Base-by-base conservation (phyloP, 2,329 filamentous ascomycete genomes). In the Sporothrix curviconia region DNA sequence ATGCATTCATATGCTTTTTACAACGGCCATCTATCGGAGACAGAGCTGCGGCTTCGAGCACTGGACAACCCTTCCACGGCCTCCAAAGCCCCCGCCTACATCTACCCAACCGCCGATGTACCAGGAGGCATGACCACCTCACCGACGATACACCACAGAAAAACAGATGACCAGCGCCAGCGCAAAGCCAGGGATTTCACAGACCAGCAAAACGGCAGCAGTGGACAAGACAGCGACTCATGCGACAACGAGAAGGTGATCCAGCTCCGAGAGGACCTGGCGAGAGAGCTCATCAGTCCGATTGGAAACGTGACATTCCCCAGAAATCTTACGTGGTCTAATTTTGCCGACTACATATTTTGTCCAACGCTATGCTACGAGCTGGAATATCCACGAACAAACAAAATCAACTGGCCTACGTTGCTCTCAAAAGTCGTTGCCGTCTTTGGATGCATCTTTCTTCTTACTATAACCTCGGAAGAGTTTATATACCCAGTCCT, bases 1-100 rank as follows among this genome's bases (percentile, higher is more conserved):
- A 94, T 97, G 84, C 94, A 99, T 71, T 96, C 92, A 6, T 99
- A 96, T 68, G 89, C 90, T 24, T 99, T 97, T 71, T 99, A 99
- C 76, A 97, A 96, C 66, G 94, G 94, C 11, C 94, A 99, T 71
- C 78, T 99, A 15, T 89, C 87, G 64, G 90, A 94, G 70, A 95
- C 90, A 0, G 83, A 95, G 70, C 85, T 87, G 68, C 86, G 90
- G 11, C 78, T 99, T 12, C 83, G 82, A 57, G 84, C 84, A 40
- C 84, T 99, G 34, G 94, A 99, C 70, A 74, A 82, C 57, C 90
- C 91, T 2, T 80, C 82, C n/a, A 83, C 80, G 4, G 81, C 82
- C 4, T 86, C 85, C 52, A 83, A 83, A 64, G 81, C 79, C 3
- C 86, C 87, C 1, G 88, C 85, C 14, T 88, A 94, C 64, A 81